Percentiles rank a stretch among this genome's conserved stretches.
Evolutionary conservation across 2,329 filamentous ascomycete genomes (phyloP).

Genomic region (Diplocarpon rosae): DNA sequence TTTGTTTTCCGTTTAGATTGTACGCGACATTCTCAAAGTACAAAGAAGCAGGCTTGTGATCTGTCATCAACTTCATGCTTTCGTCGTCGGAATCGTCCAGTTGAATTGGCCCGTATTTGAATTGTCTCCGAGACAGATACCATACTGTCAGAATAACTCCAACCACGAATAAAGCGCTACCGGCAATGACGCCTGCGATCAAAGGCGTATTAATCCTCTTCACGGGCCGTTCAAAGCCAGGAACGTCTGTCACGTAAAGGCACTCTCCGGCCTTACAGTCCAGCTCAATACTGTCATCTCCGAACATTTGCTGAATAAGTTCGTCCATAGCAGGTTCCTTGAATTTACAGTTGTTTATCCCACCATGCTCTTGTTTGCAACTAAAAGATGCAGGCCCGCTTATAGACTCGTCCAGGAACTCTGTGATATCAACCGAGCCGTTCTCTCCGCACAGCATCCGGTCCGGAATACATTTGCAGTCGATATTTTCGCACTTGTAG

Average conservation of each 20-base stretch:
- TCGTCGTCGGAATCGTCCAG: slow-evolving; percentile 88
- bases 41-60: slow-evolving; percentile 83
- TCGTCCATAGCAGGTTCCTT: slow-evolving; percentile 88
- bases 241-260: slow-evolving; percentile 83
- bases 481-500: slow-evolving; percentile 75
- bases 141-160: slow-evolving; percentile 72
- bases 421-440: slow-evolving; percentile 82
- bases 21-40: slow-evolving; percentile 87
- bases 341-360: slow-evolving; percentile 62
- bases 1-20: slow-evolving; percentile 74
- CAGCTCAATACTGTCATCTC: slow-evolving; percentile 79
- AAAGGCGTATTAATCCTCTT: slow-evolving; percentile 96
- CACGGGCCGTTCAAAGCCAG: slow-evolving; percentile 77
- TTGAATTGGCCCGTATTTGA: slow-evolving; percentile 61
- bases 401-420: slow-evolving; percentile 76
- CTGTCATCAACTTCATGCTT: slow-evolving; percentile 71
- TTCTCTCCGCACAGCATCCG: slow-evolving; percentile 90
- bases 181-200: slow-evolving; percentile 87
- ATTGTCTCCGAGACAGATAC: slow-evolving; percentile 72
- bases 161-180: slow-evolving; percentile 77
- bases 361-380: slow-evolving; percentile 55
- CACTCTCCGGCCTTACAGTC: slow-evolving; percentile 82
- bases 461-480: slow-evolving; percentile 79
- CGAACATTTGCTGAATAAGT: slow-evolving; percentile 79
- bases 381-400: slow-evolving; percentile 79